Evolutionary conservation across 2,329 filamentous ascomycete genomes (phyloP).

Genomic region (Fusarium anthophilum): DNA sequence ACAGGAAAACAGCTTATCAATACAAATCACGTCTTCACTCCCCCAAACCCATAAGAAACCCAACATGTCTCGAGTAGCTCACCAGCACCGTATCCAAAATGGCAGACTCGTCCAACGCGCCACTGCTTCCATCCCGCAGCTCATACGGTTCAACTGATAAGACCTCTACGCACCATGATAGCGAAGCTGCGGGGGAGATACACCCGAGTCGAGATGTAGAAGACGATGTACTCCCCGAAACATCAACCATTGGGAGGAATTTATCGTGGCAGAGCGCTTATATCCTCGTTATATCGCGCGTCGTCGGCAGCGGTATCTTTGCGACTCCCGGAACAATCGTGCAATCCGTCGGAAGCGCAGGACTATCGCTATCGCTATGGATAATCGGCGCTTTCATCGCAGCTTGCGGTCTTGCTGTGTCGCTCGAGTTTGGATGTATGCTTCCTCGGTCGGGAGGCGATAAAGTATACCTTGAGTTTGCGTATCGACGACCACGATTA

Average conservation of each 20-base stretch:
- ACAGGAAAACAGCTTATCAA: constrained; percentile 9
- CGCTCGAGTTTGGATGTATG: constrained; percentile 76
- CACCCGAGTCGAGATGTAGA: constrained; percentile 52
- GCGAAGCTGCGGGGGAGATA: neutral
- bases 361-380: constrained; percentile 71
- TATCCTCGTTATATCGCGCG: constrained; percentile 73
- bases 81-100: neutral
- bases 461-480: constrained; percentile 78
- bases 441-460: constrained; percentile 73
- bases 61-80: neutral
- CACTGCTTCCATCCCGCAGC: constrained; percentile 17
- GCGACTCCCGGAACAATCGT: constrained; percentile 75
- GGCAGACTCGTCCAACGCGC: constrained; percentile 4
- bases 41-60: neutral
- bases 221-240: constrained; percentile 68
- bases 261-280: constrained; percentile 72
- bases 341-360: constrained; percentile 71
- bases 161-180: neutral
- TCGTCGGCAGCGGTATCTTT: constrained; percentile 77
- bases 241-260: constrained; percentile 65
- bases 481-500: constrained; percentile 70
- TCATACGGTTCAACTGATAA: neutral
- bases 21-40: neutral
- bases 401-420: constrained; percentile 68
- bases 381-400: constrained; percentile 68